Base-by-base conservation (phyloP, 371 early-diverging fungal genomes). In the Lichtheimia hyalospora region DNA sequence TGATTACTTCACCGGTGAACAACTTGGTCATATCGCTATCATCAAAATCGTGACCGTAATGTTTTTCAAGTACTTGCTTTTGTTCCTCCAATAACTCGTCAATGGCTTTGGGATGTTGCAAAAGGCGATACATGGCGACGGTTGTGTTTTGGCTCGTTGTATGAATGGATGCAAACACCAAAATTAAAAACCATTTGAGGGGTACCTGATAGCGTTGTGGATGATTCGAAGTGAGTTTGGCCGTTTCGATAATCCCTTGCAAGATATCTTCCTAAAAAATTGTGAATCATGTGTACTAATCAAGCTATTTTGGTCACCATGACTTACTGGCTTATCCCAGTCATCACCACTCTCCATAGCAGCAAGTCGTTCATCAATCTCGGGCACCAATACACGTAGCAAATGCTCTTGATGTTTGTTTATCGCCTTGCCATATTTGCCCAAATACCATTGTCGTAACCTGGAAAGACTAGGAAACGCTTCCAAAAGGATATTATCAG, bases 61-160 rank as follows among this genome's bases (percentile, higher is more conserved):
- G 58, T 5, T 62, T 49, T 6, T 40, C 41, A n/a, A 79, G 23
- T 0, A 76, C 71, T 5, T 69, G 62, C 8, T 66, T 48, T 52
- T 82, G 82, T 39, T 85, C 85, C 16, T 76, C 48, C 24, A 61
- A 51, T 1, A 85, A 59, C 4, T 74, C 73, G 4, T 77, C 60
- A 1, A 71, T 59, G n/a, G 70, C 63, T 49, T 83, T 69, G 0
- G 81, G 79, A 39, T 74, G 66, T 5, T 72, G 61, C 16, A 73
- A 59, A 8, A 85, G 40, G 7, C 68, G 77, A 24, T 81, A 83
- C 14, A 77, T 39, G 15, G 75, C 49, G 21, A 68, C 64, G 8
- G 68, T 65, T 7, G 69, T 50, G 12, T 75, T 63, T 27, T 75
- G 72, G 12, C 70, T 59, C 7, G 77, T 77, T 0, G 74, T 73